Evolutionary conservation across 441 rosid species (phyloP).

Genomic region (Melianthus villosus): DNA sequence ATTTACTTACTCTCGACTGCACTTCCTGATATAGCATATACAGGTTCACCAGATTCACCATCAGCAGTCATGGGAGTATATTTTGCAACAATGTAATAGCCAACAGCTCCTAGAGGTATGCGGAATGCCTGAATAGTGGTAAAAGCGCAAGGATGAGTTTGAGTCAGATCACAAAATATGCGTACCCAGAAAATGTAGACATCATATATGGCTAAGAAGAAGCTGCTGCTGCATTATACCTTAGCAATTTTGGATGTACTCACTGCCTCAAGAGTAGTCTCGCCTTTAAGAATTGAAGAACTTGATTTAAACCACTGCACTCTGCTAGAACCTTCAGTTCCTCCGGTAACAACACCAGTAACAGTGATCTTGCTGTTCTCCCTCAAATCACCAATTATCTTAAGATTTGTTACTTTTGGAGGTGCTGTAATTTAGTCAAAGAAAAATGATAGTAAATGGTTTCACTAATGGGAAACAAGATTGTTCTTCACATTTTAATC

Average conservation of each 20-base stretch:
- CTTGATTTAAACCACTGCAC: slow-evolving; percentile 89
- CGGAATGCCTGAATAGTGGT: slow-evolving; percentile 60
- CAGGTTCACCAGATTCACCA: slow-evolving; percentile 87
- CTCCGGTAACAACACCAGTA: slow-evolving; percentile 74
- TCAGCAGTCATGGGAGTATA: slow-evolving; percentile 79
- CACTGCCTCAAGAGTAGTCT: slow-evolving; percentile 64
- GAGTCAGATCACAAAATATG: too few relatives aligned
- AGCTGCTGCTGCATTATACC: too few relatives aligned
- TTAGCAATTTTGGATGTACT: slow-evolving; percentile 78
- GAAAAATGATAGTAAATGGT: too few relatives aligned
- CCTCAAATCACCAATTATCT: slow-evolving; percentile 74
- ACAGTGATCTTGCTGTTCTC: slow-evolving; percentile 84
- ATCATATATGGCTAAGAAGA: too few relatives aligned
- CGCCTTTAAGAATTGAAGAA: slow-evolving; percentile 37
- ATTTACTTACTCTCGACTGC: slow-evolving; percentile 63
- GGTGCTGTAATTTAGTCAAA: slow-evolving; percentile 78
- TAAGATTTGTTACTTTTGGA: slow-evolving; percentile 72
- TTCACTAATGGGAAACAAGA: too few relatives aligned
- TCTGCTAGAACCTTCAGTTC: slow-evolving; percentile 87
- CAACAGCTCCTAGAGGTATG: slow-evolving; percentile 92
- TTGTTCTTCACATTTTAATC: too few relatives aligned
- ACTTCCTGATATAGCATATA: slow-evolving; percentile 55
- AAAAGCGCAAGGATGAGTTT: slow-evolving; percentile 17
- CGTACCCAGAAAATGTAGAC: slow-evolving; percentile 1
- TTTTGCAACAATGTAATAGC: slow-evolving; percentile 62